These are phyloP conservation scores for Penicillium lividum DNA, from an alignment of 495 filamentous ascomycete genomes.

Conservation along the genomic window DNA sequence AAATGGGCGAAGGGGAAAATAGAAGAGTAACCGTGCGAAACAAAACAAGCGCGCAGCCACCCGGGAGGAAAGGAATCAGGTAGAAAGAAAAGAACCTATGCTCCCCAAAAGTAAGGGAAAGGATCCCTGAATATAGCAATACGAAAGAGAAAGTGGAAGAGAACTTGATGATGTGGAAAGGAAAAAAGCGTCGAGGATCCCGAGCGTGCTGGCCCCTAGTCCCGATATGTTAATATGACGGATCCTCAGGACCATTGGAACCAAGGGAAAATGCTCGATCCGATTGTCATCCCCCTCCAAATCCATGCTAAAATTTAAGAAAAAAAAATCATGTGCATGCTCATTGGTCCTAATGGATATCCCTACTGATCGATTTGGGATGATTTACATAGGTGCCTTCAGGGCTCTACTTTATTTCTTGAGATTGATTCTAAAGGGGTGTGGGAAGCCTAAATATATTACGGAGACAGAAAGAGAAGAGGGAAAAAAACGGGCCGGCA, in stretches of 20 bases:
- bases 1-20: constrained; percentile 7
- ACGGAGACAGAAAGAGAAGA: background rate
- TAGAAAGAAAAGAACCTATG: constrained; percentile 15
- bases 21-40: constrained; percentile 18
- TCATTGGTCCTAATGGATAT: background rate
- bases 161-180: constrained; percentile 13
- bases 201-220: constrained; percentile 45
- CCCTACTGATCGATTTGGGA: background rate
- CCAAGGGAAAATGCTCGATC: constrained; percentile 20
- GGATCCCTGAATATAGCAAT: no score
- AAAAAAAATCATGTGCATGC: background rate
- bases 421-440: background rate
- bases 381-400: background rate
- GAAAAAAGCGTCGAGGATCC: constrained; percentile 42
- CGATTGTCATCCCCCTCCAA: background rate
- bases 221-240: constrained; percentile 54
- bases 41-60: constrained; percentile 25
- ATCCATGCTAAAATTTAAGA: no score
- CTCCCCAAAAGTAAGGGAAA: no score
- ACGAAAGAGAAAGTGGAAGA: constrained; percentile 20
- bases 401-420: background rate
- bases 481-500: background rate
- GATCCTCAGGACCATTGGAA: constrained; percentile 41
- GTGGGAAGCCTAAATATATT: background rate
- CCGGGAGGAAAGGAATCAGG: constrained; percentile 16